Evolutionary conservation across 768 basidiomycete genomes (phyloP).

Genomic region (Boletus rubroflammeus): DNA sequence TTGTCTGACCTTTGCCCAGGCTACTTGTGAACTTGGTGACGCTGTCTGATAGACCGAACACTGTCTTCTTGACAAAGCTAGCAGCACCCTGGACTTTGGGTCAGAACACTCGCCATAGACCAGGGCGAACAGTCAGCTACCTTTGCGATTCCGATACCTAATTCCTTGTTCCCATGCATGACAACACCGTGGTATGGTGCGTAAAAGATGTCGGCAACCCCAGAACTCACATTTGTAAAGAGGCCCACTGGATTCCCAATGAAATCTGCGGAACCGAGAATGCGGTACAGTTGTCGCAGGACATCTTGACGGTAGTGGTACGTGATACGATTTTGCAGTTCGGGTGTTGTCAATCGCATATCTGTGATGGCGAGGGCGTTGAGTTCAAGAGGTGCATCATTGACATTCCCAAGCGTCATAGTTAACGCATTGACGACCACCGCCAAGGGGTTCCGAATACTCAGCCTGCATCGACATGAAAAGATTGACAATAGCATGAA

Average conservation of each 20-base stretch:
- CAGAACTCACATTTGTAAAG: constrained; percentile 97
- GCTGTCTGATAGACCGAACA: constrained; percentile 94
- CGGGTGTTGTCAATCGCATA: constrained; percentile 81
- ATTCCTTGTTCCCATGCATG: constrained; percentile 91
- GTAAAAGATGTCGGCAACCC: constrained; percentile 97
- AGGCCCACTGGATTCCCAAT: constrained; percentile 94
- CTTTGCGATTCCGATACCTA: constrained; percentile 94
- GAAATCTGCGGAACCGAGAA: constrained; percentile 98
- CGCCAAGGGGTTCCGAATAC: constrained; percentile 85
- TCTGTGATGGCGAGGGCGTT: constrained; percentile 95
- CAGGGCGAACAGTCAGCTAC: constrained; percentile 35
- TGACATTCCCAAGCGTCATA: constrained; percentile 96
- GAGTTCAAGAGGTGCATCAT: constrained; percentile 90
- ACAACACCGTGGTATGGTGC: constrained; percentile 97
- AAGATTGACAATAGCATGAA: not conserved
- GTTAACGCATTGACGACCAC: constrained; percentile 92
- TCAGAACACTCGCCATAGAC: constrained; percentile 12
- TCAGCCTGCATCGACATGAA: constrained; percentile 44
- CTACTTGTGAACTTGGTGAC: constrained; percentile 98
- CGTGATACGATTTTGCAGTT: constrained; percentile 77
- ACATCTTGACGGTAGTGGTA: constrained; percentile 95
- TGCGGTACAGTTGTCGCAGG: constrained; percentile 89
- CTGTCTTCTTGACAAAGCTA: constrained; percentile 97
- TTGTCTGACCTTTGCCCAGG: constrained; percentile 79
- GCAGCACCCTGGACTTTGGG: constrained; percentile 73